Conservation (phyloP, 2,329 filamentous ascomycete genomes). For the Plenodomus lindquistii region DNA sequence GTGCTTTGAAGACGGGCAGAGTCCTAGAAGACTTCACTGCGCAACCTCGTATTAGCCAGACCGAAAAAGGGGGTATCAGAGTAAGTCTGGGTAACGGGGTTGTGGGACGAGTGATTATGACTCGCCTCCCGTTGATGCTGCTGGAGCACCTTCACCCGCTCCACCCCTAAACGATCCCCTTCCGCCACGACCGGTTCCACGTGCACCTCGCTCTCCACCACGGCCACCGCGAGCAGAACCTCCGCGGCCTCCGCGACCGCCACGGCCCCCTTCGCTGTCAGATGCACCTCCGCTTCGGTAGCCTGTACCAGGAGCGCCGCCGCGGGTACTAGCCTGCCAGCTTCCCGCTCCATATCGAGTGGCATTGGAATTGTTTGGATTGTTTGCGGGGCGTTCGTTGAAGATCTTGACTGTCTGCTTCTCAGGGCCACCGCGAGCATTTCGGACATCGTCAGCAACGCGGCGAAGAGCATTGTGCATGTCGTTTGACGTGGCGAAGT, state of each 20-base stretch:
- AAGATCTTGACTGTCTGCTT: constrained; percentile 85
- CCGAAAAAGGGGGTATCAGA: constrained; percentile 40
- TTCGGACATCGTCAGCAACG: constrained; percentile 76
- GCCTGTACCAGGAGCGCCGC: constrained; percentile 67
- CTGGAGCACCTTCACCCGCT: constrained; percentile 39
- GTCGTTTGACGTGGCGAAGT: constrained; percentile 79
- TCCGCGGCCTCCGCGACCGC: constrained; percentile 57
- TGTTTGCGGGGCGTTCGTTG: constrained; percentile 60
- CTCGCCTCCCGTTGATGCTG: constrained; percentile 44
- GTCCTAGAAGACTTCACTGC: background rate
- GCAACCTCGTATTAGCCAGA: constrained; percentile 3
- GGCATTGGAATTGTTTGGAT: constrained; percentile 44
- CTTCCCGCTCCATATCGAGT: constrained; percentile 56
- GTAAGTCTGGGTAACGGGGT: constrained; percentile 15
- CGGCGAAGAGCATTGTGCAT: constrained; percentile 78
- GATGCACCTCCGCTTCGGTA: constrained; percentile 83
- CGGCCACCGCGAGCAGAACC: constrained; percentile 54
- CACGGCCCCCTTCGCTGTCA: constrained; percentile 71
- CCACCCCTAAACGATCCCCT: constrained; percentile 38
- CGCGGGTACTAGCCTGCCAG: constrained; percentile 67
- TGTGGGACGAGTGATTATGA: constrained; percentile 31
- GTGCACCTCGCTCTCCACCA: constrained; percentile 49
- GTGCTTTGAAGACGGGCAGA: background rate
- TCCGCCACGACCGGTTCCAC: constrained; percentile 47
- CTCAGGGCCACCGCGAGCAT: constrained; percentile 71